phyloP scores from a whole-genome alignment of 805 yeast genomes.

The Suhomyces faveliae region DNA sequence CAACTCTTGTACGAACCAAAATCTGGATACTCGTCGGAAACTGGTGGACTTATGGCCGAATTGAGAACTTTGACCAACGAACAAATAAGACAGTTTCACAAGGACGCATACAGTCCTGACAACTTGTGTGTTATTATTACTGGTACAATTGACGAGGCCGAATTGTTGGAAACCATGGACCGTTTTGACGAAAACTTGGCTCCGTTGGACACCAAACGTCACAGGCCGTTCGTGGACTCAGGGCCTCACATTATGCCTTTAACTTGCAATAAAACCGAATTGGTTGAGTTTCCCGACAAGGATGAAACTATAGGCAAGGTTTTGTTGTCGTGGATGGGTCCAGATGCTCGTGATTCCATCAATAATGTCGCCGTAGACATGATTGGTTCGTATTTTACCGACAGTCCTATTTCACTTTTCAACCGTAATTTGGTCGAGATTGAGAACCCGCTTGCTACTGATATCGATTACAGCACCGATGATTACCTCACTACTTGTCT shows the following conservation, averaged over 20 bases:
- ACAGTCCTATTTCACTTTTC: slow-evolving; percentile 73
- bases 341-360: slow-evolving; percentile 50
- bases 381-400: slow-evolving; percentile 71
- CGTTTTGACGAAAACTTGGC: slow-evolving; percentile 61
- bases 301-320: slow-evolving; percentile 85
- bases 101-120: slow-evolving; percentile 70
- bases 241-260: slow-evolving; percentile 42
- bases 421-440: slow-evolving; percentile 73
- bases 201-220: slow-evolving; percentile 26
- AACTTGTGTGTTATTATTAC: slow-evolving; percentile 79
- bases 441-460: slow-evolving; percentile 77
- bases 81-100: slow-evolving; percentile 75
- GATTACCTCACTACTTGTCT: slow-evolving; percentile 66
- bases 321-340: slow-evolving; percentile 79
- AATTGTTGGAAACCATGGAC: slow-evolving; percentile 58
- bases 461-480: slow-evolving; percentile 67
- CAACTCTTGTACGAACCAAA: slow-evolving; percentile 50
- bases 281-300: slow-evolving; percentile 80
- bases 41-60: slow-evolving; percentile 85
- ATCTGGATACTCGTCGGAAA: slow-evolving; percentile 88
- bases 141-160: slow-evolving; percentile 81
- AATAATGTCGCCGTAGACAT: slow-evolving; percentile 68
- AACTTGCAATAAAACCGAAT: slow-evolving; percentile 39
- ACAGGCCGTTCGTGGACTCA: slow-evolving; percentile 82
- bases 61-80: slow-evolving; percentile 71